Conservation (phyloP, 371 early-diverging fungal genomes). For the Apophysomyces variabilis region DNA sequence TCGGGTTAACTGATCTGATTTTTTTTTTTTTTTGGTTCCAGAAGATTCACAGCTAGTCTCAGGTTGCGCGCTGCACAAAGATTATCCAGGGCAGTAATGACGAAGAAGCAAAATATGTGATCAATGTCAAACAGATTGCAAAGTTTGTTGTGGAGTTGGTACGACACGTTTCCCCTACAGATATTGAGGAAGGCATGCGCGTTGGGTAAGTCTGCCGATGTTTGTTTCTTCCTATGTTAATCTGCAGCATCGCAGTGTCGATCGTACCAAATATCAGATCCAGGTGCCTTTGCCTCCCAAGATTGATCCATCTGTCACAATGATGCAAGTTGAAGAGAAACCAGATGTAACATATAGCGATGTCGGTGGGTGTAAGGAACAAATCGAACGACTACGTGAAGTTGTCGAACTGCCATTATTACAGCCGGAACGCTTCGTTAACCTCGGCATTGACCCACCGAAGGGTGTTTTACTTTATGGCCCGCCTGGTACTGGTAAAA, state of each 20-base stretch:
- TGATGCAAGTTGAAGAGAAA: conserved; percentile 99
- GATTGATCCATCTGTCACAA: conserved; percentile 94
- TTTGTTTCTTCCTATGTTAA: background rate
- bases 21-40: background rate
- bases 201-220: conserved; percentile 78
- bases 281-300: conserved; percentile 95
- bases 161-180: conserved; percentile 95
- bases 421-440: conserved; percentile 99
- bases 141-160: conserved; percentile 99
- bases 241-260: conserved; percentile 72
- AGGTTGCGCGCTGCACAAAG: conserved; percentile 98
- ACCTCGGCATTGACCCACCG: conserved; percentile 99
- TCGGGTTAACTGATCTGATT: background rate
- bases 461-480: conserved; percentile 99
- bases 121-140: conserved; percentile 99
- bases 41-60: conserved; percentile 12
- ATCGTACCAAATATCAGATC: conserved; percentile 98
- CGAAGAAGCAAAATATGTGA: conserved; percentile 95
- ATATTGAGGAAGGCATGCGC: conserved; percentile 99
- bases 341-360: conserved; percentile 99
- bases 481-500: conserved; percentile 99
- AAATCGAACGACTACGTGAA: conserved; percentile 99
- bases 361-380: conserved; percentile 99
- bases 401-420: conserved; percentile 99
- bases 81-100: conserved; percentile 84